Percentiles rank a stretch among this genome's conserved stretches.
Evolutionary conservation across 2,329 filamentous ascomycete species (phyloP).

Genomic region (Acarospora socialis): DNA sequence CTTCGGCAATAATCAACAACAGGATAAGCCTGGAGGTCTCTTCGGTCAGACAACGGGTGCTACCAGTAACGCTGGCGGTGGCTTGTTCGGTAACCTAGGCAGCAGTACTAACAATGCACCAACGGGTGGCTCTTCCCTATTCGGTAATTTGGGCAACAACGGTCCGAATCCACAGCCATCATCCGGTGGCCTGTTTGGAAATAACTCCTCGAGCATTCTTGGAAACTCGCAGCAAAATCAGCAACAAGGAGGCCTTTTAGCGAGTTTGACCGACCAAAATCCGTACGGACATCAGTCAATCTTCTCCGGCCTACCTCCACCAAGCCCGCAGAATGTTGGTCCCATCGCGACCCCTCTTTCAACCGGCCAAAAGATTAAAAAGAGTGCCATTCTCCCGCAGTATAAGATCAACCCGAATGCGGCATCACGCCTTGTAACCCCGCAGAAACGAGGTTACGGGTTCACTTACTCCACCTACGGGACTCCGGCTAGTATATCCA

Average conservation of each 20-base stretch:
- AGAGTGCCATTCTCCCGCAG: slow-evolving; percentile 66
- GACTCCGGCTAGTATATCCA: slow-evolving; percentile 57
- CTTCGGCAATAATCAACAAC: slow-evolving; percentile 28
- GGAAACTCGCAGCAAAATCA: slow-evolving; percentile 39
- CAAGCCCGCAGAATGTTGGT: slow-evolving; percentile 57
- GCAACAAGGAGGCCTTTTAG: slow-evolving; percentile 46
- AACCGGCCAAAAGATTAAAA: slow-evolving; percentile 59
- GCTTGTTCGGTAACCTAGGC: slow-evolving; percentile 14
- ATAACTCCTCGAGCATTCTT: slow-evolving; percentile 40
- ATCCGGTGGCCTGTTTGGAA: slow-evolving; percentile 28
- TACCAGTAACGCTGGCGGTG: slow-evolving; percentile 38
- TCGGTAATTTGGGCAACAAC: slow-evolving; percentile 32
- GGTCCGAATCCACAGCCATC: slow-evolving; percentile 22
- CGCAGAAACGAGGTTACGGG: slow-evolving; percentile 75
- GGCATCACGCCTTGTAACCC: slow-evolving; percentile 65
- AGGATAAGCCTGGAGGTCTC: slow-evolving; percentile 15
- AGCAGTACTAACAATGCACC: slow-evolving; percentile 6
- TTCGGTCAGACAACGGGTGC: slow-evolving; percentile 19
- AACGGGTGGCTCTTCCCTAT: slow-evolving; percentile 39
- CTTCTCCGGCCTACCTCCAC: slow-evolving; percentile 56
- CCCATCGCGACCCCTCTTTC: slow-evolving; percentile 83
- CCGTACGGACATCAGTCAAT: slow-evolving; percentile 83
- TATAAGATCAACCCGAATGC: slow-evolving; percentile 77
- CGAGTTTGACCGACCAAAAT: slow-evolving; percentile 68
- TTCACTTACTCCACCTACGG: slow-evolving; percentile 90